phyloP scores from a whole-genome alignment of 108 stramenopile species.

The Fistulifera solaris region DNA sequence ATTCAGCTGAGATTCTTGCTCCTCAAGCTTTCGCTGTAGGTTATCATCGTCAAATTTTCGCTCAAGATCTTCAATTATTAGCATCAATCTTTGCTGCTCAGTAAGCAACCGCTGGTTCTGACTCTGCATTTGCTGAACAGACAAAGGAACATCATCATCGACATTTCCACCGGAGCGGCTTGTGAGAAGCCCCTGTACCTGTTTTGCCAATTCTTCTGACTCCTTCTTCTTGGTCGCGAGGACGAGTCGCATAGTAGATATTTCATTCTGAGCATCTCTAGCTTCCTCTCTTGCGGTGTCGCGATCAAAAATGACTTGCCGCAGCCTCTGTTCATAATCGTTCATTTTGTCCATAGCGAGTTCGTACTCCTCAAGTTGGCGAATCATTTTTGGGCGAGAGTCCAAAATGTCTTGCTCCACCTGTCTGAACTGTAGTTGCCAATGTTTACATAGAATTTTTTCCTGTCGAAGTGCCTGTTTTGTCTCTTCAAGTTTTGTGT shows the following conservation, averaged over 20 bases:
- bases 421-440: constrained; percentile 48
- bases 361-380: constrained; percentile 74
- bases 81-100: constrained; percentile 45
- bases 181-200: constrained; percentile 68
- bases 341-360: constrained; percentile 56
- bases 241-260: constrained; percentile 28
- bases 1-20: constrained; percentile 39
- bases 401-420: constrained; percentile 61
- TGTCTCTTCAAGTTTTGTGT: constrained; percentile 48
- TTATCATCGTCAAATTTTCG: constrained; percentile 35
- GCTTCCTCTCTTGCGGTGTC: constrained; percentile 37
- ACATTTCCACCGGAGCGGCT: constrained; percentile 34
- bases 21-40: constrained; percentile 38
- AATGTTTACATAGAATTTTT: constrained; percentile 38
- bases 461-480: constrained; percentile 59
- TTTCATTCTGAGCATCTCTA: constrained; percentile 40
- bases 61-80: constrained; percentile 50
- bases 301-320: constrained; percentile 59
- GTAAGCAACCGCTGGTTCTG: constrained; percentile 68
- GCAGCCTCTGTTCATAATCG: constrained; percentile 44
- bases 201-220: constrained; percentile 64
- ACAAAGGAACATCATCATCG: constrained; percentile 17
- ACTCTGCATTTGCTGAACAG: constrained; percentile 52
- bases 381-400: constrained; percentile 57
- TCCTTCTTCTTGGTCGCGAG: constrained; percentile 42